Base-by-base conservation (phyloP, 768 basidiomycete species). In the Leccinum olivaceopallidum region DNA sequence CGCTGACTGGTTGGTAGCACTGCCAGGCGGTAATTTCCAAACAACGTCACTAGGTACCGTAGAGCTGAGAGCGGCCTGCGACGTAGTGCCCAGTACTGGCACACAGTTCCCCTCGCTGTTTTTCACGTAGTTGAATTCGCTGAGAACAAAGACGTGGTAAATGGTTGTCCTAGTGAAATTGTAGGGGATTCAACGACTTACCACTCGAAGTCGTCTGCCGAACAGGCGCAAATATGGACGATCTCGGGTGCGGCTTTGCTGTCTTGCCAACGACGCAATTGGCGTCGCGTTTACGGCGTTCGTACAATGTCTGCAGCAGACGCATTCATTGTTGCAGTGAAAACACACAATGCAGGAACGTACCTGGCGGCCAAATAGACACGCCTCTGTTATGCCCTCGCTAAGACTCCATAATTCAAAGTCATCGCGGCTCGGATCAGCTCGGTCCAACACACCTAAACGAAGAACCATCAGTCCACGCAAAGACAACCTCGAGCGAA, bases 341-440 rank as follows among this genome's bases (percentile, higher is more conserved):
- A 54, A 36, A 18, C 7, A 56, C n/a, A 37, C 9, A 36, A 20
- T 22, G 22, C 4, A 22, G 28, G 14, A 6, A 60, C 76, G 44
- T 55, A 92, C 94, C 83, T 93, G 91, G 60, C 90, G 84, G 22
- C 97, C 97, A 65, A 98, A 99, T 28, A 98, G 77, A 75, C 97
- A 99, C 8, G 79, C 78, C 69, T 98, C 95, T 36, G 83, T 77
- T n/a, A 97, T 85, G 51, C 87, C 87, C 69, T 95, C 90, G 60
- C 91, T 92, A 0, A 96, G 97, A 70, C 90, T 94, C 97, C 97
- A 98, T 2, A 97, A 76, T 71, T 98, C 95, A 70, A 98, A 98
- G 76, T 99, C 97, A 69, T 98, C 95, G 42, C 88, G 77, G 18
- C 81, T 82, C 7, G 95, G 88, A 67, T 97, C 77, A 1, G 94